Base-by-base conservation (phyloP, 208 protist species). In the Acanthamoeba lenticulata region DNA sequence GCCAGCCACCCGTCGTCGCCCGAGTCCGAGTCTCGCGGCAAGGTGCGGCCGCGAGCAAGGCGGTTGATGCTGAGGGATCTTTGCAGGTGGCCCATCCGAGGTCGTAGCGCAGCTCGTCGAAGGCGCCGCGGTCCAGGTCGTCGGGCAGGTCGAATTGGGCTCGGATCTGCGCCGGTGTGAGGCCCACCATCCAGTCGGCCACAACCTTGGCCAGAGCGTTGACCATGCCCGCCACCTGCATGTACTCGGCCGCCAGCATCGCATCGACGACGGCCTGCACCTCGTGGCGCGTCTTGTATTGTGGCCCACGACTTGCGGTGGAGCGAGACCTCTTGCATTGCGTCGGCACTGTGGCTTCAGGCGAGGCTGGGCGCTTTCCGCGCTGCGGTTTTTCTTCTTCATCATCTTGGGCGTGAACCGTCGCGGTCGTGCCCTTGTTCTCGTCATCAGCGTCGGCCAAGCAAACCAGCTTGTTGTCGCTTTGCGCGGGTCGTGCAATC, bases 121-220 rank as follows among this genome's bases (percentile, higher is more conserved):
- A 32, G 32, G 7, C 65, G 7, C n/a, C 24, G 17, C 5, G 2
- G 65, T 17, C 24, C 65, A 74, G 65, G 34, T 74, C 65, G 24
- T 74, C n/a, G 3, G 2, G 2, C 6, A 74, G 7, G n/a, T 38
- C 65, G n/a, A 24, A 74, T 29, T 74, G 65, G 17, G 65, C n/a
- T 9, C 65, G 65, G 5, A 74, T 74, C n/a, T 74, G 65, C 24
- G 24, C 24, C 3, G 65, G 65, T 11, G 65, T 74, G 65, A 74
- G 65, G 11, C 65, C 65, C 65, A 74, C 65, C 65, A 74, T 74
- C 65, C 65, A 74, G 65, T 74, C n/a, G 65, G 65, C 65, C 6
- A 74, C 3, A 19, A 74, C n/a, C n/a, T 74, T 74, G 65, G 65
- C 65, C 11, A 34, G 2, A 29, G 65, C 65, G 3, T 40, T 9